These are phyloP conservation scores for Cudoniella acicularis DNA, from an alignment of 495 filamentous ascomycete genomes.

Conservation along the genomic window DNA sequence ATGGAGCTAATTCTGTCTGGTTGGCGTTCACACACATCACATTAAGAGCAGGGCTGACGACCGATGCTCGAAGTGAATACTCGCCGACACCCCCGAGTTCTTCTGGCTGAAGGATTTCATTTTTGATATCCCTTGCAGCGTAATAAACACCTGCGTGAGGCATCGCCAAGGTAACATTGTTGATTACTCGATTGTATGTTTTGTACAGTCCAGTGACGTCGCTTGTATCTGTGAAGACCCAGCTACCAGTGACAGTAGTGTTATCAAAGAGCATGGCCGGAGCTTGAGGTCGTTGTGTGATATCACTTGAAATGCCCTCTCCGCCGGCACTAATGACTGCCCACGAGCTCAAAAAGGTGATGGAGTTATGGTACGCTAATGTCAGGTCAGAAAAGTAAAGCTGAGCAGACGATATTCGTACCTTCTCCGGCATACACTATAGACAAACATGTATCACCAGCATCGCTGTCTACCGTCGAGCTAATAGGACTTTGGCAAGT, in stretches of 20 bases:
- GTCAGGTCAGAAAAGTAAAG: background rate
- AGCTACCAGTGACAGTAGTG: conserved; percentile 57
- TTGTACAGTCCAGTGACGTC: conserved; percentile 45
- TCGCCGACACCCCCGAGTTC: conserved; percentile 61
- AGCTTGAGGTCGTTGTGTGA: conserved; percentile 44
- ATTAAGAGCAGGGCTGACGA: conserved; percentile 62
- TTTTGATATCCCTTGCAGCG: conserved; percentile 54
- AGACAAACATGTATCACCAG: conserved; percentile 54
- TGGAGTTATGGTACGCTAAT: conserved; percentile 50
- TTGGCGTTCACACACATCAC: conserved; percentile 66
- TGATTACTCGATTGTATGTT: conserved; percentile 48
- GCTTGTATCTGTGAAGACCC: conserved; percentile 48
- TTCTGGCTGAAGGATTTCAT: conserved; percentile 62
- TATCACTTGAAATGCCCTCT: conserved; percentile 33
- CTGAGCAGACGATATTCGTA: conserved; percentile 1
- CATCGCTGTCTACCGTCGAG: conserved; percentile 29
- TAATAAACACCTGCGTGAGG: conserved; percentile 63
- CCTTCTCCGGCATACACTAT: conserved; percentile 59
- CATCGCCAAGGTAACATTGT: conserved; percentile 73
- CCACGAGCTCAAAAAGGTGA: conserved; percentile 48
- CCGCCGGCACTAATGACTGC: conserved; percentile 30
- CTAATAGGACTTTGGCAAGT: conserved; percentile 59
- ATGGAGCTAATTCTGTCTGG: conserved; percentile 50
- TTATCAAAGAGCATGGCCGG: conserved; percentile 60
- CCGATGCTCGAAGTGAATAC: conserved; percentile 60